Conservation (phyloP, 225 moss, liverwort and hornwort genomes). For the Pseudoscleropodium purum region DNA sequence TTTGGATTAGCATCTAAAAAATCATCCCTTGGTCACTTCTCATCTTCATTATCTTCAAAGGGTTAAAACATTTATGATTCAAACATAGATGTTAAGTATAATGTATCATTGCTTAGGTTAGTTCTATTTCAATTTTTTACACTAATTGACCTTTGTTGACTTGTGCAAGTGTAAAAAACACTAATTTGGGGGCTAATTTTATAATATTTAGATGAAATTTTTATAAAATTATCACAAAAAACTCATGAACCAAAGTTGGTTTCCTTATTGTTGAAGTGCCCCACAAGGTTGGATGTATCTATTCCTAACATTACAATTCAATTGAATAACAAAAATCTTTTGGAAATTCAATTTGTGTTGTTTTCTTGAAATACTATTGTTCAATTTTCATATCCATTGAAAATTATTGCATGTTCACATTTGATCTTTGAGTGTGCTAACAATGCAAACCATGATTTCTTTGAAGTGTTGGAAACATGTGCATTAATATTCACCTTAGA, state of each 20-base stretch:
- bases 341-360: background rate
- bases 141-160: background rate
- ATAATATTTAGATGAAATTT: background rate
- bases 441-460: background rate
- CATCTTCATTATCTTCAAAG: fast-evolving
- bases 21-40: background rate
- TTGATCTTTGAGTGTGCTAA: background rate
- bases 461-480: background rate
- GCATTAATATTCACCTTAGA: background rate
- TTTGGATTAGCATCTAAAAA: background rate
- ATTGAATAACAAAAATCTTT: background rate
- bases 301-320: background rate
- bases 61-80: background rate
- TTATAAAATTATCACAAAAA: background rate
- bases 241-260: background rate
- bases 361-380: background rate
- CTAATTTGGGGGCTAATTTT: background rate
- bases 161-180: background rate
- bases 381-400: background rate
- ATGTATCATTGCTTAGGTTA: background rate
- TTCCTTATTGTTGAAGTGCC: background rate
- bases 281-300: background rate
- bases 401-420: background rate
- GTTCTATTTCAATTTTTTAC: background rate
- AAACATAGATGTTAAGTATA: background rate